Base-by-base conservation (phyloP, 139 green algal species). In the Yamagishiella unicocca region DNA sequence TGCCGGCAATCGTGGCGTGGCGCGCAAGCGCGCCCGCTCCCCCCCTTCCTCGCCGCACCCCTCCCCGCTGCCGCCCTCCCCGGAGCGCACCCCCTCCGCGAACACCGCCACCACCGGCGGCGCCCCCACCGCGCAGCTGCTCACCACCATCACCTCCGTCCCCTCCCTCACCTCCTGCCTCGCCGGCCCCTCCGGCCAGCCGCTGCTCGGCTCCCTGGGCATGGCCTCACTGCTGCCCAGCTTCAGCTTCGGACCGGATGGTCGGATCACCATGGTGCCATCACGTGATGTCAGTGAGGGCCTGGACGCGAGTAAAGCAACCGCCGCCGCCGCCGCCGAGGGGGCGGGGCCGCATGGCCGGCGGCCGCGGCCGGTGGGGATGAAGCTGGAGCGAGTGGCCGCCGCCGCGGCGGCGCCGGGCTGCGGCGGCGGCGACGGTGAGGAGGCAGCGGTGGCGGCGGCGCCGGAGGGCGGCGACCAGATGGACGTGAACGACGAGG, bases 101-200 rank as follows among this genome's bases (percentile, higher is more conserved):
- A 29, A 76, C 79, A 85, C 79, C 19, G 80, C 80, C 42, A 86
- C 80, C 43, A 86, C 80, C 9, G 80, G 61, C 66, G 80, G 80
- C n/a, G 64, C 62, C 1, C 80, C 80, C 31, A 86, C 80, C 0
- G 80, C 80, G 2, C 80, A 86, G 45, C 66, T 86, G 21, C 62
- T 86, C 5, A 64, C 61, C 21, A 86, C 64, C 31, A 66, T 86
- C 42, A 78, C 62, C 31, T 86, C 80, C 19, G 33, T 40, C 43
- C 80, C 80, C 45, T 86, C 80, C 6, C 80, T 86, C n/a, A 77
- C 62, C 43, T 78, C 62, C 3, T 77, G 62, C 43, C 43, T 86
- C 22, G 79, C 43, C 27, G 62, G 62, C 55, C 29, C 12, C 35
- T 2, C 33, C 25, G 45, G 72, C 43, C 72, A 67, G 35, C 46